Percentiles rank a stretch among this genome's conserved stretches.
phyloP scores from a whole-genome alignment of 495 filamentous ascomycete genomes.

The Pyrenopolyporus hunteri region DNA sequence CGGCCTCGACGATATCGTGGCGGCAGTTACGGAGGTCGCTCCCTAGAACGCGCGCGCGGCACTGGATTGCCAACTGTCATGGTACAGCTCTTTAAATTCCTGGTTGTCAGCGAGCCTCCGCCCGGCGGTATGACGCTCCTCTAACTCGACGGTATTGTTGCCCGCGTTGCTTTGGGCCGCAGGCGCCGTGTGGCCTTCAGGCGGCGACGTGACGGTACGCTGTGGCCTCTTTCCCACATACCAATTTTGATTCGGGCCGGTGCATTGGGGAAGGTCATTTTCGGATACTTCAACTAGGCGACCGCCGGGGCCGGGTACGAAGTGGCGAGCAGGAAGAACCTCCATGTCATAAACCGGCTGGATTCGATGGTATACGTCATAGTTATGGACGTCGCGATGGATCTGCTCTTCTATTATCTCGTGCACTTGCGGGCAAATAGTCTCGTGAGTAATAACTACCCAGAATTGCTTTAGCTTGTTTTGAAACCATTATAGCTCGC shows the following conservation, averaged over 20 bases:
- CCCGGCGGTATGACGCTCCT: background rate
- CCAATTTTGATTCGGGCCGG: slow-evolving; percentile 10
- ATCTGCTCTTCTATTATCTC: slow-evolving; percentile 58
- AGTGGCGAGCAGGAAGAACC: slow-evolving; percentile 37
- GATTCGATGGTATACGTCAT: slow-evolving; percentile 60
- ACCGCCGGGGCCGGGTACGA: slow-evolving; percentile 4
- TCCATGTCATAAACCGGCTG: slow-evolving; percentile 60
- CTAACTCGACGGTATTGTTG: background rate
- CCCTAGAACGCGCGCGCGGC: slow-evolving; percentile 3
- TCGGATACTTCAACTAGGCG: slow-evolving; percentile 5
- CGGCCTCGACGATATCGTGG: background rate
- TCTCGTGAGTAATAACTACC: slow-evolving; percentile 62
- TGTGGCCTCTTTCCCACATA: background rate
- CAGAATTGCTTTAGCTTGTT: background rate
- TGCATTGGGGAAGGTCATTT: slow-evolving; percentile 8
- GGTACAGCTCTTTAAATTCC: background rate
- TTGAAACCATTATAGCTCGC: background rate
- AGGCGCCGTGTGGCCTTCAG: background rate
- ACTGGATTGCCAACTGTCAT: slow-evolving; percentile 9
- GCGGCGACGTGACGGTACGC: background rate
- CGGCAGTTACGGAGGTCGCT: background rate
- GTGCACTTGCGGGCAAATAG: slow-evolving; percentile 51
- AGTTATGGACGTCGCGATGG: slow-evolving; percentile 61
- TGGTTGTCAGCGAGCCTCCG: background rate
- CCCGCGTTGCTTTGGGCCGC: background rate